phyloP scores from a whole-genome alignment of 2,329 filamentous ascomycete genomes.

The Verticillium isaacii region DNA sequence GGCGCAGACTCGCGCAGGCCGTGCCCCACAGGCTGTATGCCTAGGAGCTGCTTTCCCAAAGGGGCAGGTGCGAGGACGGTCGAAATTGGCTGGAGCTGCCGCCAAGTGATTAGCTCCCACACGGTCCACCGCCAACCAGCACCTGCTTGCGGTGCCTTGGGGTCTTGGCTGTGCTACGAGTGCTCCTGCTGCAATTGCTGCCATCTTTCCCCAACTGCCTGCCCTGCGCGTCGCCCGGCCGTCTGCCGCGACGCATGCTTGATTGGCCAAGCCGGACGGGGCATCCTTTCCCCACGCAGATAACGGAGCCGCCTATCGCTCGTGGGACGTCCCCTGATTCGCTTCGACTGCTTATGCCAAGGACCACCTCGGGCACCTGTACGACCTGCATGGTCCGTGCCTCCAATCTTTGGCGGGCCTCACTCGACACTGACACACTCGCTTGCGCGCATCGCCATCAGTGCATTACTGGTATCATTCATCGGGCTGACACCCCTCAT shows the following conservation, averaged over 20 bases:
- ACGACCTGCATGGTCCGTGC: background rate
- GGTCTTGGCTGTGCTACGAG: background rate
- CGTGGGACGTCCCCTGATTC: background rate
- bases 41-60: background rate
- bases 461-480: background rate
- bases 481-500: background rate
- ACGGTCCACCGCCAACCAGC: background rate
- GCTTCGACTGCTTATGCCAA: background rate
- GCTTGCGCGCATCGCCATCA: background rate
- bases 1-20: background rate
- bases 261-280: background rate
- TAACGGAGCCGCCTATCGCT: slow-evolving; percentile 1
- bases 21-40: background rate
- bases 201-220: background rate
- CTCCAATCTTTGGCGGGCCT: background rate
- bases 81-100: slow-evolving; percentile 5
- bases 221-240: background rate
- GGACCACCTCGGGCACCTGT: background rate
- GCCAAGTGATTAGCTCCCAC: slow-evolving; percentile 4
- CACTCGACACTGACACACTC: background rate
- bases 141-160: background rate
- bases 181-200: background rate
- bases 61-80: slow-evolving; percentile 1
- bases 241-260: background rate
- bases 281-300: slow-evolving; percentile 1